Evolutionary conservation across 2,329 filamentous ascomycete species (phyloP).

Genomic region (Pseudonectria foliicola): DNA sequence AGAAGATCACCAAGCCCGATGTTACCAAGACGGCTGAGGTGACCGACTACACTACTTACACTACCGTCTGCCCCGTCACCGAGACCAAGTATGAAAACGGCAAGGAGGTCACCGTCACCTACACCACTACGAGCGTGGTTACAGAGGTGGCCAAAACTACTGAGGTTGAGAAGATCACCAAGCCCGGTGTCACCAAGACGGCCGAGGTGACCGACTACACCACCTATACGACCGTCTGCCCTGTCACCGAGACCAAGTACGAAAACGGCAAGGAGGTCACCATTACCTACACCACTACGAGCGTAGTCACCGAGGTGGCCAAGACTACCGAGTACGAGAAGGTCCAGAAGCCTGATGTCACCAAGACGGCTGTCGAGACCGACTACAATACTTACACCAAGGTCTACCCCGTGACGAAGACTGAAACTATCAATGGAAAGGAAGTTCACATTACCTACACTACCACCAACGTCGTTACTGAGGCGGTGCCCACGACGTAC

Average conservation of each 20-base stretch:
- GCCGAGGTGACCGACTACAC: neutral
- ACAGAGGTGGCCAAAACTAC: slow-evolving; percentile 22
- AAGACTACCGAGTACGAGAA: slow-evolving; percentile 27
- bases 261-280: slow-evolving; percentile 24
- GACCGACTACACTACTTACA: slow-evolving; percentile 11
- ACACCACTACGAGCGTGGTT: slow-evolving; percentile 20
- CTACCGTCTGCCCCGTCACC: slow-evolving; percentile 33
- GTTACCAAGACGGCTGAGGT: slow-evolving; percentile 21
- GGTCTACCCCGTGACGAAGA: slow-evolving; percentile 32
- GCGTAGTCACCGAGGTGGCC: slow-evolving; percentile 20
- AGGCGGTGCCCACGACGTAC: slow-evolving; percentile 23
- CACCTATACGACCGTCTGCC: slow-evolving; percentile 32
- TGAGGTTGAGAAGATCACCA: slow-evolving; percentile 26
- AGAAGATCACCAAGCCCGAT: slow-evolving; percentile 25
- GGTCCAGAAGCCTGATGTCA: slow-evolving; percentile 21
- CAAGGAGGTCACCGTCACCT: slow-evolving; percentile 15
- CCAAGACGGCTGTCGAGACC: slow-evolving; percentile 21
- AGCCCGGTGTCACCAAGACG: slow-evolving; percentile 25
- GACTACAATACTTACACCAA: slow-evolving; percentile 34
- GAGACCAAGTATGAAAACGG: slow-evolving; percentile 30
- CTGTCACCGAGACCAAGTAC: slow-evolving; percentile 28
- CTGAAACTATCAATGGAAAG: slow-evolving; percentile 20
- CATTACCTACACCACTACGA: slow-evolving; percentile 15
- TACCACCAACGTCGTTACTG: slow-evolving; percentile 17
- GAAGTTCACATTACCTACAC: slow-evolving; percentile 13